Evolutionary conservation across 2,329 filamentous ascomycete genomes (phyloP).

Genomic region (Colletotrichum sp.): DNA sequence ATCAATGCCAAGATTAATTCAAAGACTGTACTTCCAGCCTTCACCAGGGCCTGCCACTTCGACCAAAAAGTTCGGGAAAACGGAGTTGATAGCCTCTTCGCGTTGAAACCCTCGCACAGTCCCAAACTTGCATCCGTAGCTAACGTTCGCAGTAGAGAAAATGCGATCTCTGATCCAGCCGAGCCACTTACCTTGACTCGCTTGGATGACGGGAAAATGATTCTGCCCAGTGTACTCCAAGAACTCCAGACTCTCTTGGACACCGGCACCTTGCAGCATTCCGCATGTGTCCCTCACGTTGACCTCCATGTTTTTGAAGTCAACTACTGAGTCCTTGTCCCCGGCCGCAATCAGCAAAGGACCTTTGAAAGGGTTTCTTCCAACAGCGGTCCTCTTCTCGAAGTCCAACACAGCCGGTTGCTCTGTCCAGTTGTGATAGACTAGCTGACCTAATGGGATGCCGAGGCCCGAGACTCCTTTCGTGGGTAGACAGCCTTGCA

Average conservation of each 20-base stretch:
- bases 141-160: neutral
- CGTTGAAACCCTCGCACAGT: neutral
- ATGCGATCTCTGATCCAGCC: neutral
- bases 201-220: neutral
- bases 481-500: neutral
- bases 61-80: neutral
- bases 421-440: neutral
- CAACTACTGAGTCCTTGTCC: neutral
- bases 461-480: neutral
- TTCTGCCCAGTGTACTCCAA: neutral
- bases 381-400: neutral
- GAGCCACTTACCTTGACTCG: neutral
- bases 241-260: neutral
- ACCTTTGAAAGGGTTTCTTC: neutral
- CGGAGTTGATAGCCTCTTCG: neutral
- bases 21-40: neutral
- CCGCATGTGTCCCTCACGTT: neutral
- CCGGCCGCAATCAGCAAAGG: neutral
- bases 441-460: neutral
- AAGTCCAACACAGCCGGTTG: neutral
- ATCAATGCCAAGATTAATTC: neutral
- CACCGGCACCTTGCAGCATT: fast-evolving
- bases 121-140: neutral
- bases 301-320: neutral
- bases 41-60: neutral